Base-by-base conservation (phyloP, 2,329 filamentous ascomycete genomes). In the Cercospora sp. region DNA sequence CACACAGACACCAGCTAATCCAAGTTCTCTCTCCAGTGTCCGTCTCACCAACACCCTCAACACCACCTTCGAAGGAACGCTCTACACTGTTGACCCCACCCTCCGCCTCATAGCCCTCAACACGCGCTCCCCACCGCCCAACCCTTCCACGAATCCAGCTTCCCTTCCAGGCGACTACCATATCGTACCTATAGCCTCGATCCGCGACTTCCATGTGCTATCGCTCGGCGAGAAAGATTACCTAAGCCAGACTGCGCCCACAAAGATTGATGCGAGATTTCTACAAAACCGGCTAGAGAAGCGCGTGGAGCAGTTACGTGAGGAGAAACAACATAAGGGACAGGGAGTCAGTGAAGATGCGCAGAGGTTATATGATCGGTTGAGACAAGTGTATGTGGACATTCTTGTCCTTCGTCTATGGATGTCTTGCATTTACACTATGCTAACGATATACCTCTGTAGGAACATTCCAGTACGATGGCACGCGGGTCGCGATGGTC, bases 81-180 rank as follows among this genome's bases (percentile, higher is more conserved):
- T 90, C 67, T 89, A 88, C 79, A 88, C 87, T 30, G 86, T 85
- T 57, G 87, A 85, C 76, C 86, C 87, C 28, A 81, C 87, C 73
- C 86, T 86, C 66, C 88, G 88, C 73, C 81, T 89, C 66, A 81
- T 90, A 73, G 87, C 85, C 55, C 84, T 90, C 78, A 87, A 88
- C 78, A 87, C 84, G 18, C 59, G 40, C 18, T 37, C 32, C 51
- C 75, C 82, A 10, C 77, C 82, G 10, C 78, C 81, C 24, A 81
- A 82, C 68, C 77, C 81, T 12, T 76, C 81, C n/a, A 77, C 81
- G 7, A 76, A 77, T 40, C 73, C 79, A 24, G 34, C 62, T 53
- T 65, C 62, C 6, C 34, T 65, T 5, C 76, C 80, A 26, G 85
- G 85, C 67, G 83, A 88, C 75, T 89, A 88, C 76, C 86, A 85